Evolutionary conservation across 148 eudicot genomes (phyloP).

Genomic region (Silene uniflora): DNA sequence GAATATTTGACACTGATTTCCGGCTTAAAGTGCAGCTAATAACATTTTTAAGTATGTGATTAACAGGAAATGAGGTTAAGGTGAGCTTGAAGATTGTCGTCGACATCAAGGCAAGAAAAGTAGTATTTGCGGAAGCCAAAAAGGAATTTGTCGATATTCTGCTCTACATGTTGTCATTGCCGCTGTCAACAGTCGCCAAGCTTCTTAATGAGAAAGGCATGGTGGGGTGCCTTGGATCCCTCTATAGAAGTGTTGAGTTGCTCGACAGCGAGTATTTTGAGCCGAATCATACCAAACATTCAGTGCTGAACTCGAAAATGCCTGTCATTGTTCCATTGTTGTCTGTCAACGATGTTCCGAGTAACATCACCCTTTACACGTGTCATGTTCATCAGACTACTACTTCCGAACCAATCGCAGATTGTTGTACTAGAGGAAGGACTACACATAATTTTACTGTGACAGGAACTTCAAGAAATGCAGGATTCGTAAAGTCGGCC

Average conservation of each 20-base stretch:
- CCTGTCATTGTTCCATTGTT: not conserved
- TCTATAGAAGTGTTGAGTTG: conserved; percentile 18
- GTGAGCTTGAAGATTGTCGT: conserved; percentile 22
- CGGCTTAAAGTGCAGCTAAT: too few species aligned
- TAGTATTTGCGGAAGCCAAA: conserved; percentile 31
- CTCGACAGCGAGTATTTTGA: conserved; percentile 14
- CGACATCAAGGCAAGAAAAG: conserved; percentile 23
- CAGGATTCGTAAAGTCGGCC: conserved; percentile 17
- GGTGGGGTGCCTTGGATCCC: conserved; percentile 17
- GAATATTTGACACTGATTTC: too few species aligned
- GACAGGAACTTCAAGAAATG: not conserved
- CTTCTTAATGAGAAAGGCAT: not conserved
- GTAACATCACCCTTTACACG: too few species aligned
- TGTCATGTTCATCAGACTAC: too few species aligned
- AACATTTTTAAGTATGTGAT: too few species aligned
- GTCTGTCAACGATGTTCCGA: not conserved
- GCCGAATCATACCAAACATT: conserved; percentile 8
- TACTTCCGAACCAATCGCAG: too few species aligned
- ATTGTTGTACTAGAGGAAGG: too few species aligned
- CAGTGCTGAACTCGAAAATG: not conserved
- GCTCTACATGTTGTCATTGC: conserved; percentile 24
- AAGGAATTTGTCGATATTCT: conserved; percentile 38
- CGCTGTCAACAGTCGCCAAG: conserved; percentile 20
- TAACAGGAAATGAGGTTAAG: not conserved
- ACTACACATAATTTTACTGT: not conserved